Percentiles rank a stretch among this genome's conserved stretches.
phyloP scores from a whole-genome alignment of 2,329 filamentous ascomycete genomes.

The Calonectria naviculata region DNA sequence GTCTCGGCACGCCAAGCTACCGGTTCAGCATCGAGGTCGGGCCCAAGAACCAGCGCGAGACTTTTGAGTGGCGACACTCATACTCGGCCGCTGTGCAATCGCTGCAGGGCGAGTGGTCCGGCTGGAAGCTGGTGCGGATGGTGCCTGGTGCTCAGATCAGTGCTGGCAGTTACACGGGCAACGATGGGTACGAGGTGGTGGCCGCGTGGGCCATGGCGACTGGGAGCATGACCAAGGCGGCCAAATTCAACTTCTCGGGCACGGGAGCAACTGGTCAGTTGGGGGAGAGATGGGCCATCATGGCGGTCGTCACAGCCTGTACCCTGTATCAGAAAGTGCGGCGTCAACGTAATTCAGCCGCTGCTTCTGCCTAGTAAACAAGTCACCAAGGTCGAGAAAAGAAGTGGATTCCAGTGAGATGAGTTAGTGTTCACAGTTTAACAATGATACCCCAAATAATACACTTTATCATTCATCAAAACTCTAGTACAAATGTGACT shows the following conservation, averaged over 20 bases:
- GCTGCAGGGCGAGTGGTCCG: slow-evolving; percentile 26
- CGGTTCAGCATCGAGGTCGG: slow-evolving; percentile 34
- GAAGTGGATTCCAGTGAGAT: not conserved
- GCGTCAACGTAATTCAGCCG: not conserved
- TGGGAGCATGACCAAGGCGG: slow-evolving; percentile 30
- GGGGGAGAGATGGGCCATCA: slow-evolving; percentile 41
- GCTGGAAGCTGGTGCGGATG: slow-evolving; percentile 38
- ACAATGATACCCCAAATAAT: slow-evolving; percentile 10
- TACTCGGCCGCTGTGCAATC: slow-evolving; percentile 25
- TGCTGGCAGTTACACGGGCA: slow-evolving; percentile 20
- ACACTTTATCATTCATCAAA: slow-evolving; percentile 3
- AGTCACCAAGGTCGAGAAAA: not conserved
- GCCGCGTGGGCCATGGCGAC: slow-evolving; percentile 32
- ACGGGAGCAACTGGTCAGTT: slow-evolving; percentile 34
- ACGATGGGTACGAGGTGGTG: slow-evolving; percentile 35
- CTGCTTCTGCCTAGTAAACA: not conserved
- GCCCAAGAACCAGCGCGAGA: slow-evolving; percentile 27
- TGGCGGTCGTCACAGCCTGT: slow-evolving; percentile 35
- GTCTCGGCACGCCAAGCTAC: slow-evolving; percentile 20
- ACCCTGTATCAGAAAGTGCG: slow-evolving; percentile 24
- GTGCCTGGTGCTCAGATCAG: slow-evolving; percentile 19
- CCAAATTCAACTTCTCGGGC: slow-evolving; percentile 35
- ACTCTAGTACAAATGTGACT: not conserved
- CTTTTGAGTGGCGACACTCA: slow-evolving; percentile 38
- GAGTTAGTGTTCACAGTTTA: not conserved